Evolutionary conservation across 2,329 filamentous ascomycete species (phyloP), one percentile per base, ranked within the genome.

Genomic region (Ascocoryne sarcoides): DNA sequence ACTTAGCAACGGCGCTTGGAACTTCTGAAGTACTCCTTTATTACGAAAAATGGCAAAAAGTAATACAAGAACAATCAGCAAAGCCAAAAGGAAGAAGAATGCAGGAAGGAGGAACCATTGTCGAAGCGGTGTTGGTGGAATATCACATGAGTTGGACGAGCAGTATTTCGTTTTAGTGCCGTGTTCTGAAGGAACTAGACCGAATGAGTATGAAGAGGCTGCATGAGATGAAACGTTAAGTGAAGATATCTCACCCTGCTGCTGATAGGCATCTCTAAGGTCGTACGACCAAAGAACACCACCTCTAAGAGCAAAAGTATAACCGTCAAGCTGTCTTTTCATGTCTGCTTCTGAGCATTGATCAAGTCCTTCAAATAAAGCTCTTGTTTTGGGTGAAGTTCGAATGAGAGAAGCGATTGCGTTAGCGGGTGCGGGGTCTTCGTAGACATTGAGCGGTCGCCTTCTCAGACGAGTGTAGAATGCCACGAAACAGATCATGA

Each of bases 311-410:
- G 32, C 44, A 14, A 48, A 46, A 9, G 44, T 15, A 28, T 48
- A 41, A 2, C 38, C 35, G 23, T 40, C 37, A 4, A 49, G 37
- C 18, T 37, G 23, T 37, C 36, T 43, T 5, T 19, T n/a, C 39
- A 49, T 47, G 3, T 26, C 23, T 20, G 43, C 18, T 18, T 44
- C 38, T 2, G 41, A 43, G 3, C 29, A 36, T n/a, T 26, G 23
- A 36, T 49, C 47, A 10, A 43, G 30, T 9, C 44, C 44, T 32
- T 49, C 39, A 30, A 49, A 49, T 2, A 45, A 28, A 10, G 39
- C 29, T 26, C 40, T 34, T n/a, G 42, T 43, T 21, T 26, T 12
- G 10, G 42, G 42, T n/a, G 39, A 39, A 4, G 37, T 16, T 10
- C 33, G 26, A 21, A 49, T 32, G 20, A 49, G 31, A 3, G 42